phyloP scores from a whole-genome alignment of 148 eudicot species.

The Euryodendron excelsum region DNA sequence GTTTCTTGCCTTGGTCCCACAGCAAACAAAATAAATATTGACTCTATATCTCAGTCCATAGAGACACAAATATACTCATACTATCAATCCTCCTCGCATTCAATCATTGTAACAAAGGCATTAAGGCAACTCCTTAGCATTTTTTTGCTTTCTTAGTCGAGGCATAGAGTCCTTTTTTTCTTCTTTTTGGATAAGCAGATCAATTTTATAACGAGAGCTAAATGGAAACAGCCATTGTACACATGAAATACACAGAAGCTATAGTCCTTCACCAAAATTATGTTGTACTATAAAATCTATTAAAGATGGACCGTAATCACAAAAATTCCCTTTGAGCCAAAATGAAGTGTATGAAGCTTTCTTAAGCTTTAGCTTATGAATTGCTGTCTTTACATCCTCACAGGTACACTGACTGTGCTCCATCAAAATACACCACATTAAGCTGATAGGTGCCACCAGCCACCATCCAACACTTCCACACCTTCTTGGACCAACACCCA shows the following conservation, averaged over 20 bases:
- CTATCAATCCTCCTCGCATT: not conserved
- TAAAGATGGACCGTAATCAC: too few relatives aligned
- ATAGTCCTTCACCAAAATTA: not conserved
- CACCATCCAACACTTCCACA: not conserved
- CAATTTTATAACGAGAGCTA: too few relatives aligned
- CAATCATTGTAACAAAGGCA: conserved; percentile 4
- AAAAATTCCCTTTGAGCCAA: not conserved
- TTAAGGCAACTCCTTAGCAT: not conserved
- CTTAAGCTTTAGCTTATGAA: not conserved
- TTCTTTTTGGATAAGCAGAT: too few relatives aligned
- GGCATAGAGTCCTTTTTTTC: not conserved
- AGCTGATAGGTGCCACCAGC: not conserved
- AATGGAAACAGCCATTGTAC: too few relatives aligned
- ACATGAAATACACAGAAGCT: too few relatives aligned
- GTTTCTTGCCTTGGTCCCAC: not conserved
- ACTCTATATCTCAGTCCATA: not conserved
- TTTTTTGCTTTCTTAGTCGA: not conserved
- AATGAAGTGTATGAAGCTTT: not conserved
- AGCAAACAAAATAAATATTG: not conserved
- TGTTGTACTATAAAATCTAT: not conserved
- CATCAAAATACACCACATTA: not conserved
- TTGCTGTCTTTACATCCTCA: too few relatives aligned
- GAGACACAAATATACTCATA: not conserved
- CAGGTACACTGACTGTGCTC: not conserved
- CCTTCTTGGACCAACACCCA: not conserved